A percentile compares a stretch with the other conserved stretches of the same genome.
Conservation (phyloP, 345 rosid species). For the Populus euphratica region DNA sequence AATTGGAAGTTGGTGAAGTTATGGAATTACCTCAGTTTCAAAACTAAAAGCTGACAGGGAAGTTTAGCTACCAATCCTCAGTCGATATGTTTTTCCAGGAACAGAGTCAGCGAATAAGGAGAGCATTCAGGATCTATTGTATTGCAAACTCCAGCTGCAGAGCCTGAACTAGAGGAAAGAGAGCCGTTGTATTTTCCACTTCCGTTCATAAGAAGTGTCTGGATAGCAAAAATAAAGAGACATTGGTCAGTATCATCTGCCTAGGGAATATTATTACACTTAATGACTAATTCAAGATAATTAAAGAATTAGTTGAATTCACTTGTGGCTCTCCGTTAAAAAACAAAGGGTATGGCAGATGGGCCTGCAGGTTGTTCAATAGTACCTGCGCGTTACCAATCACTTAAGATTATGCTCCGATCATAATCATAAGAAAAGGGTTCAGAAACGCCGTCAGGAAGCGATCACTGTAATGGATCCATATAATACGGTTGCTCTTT, state of each 20-base stretch:
- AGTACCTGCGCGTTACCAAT: conserved; percentile 70
- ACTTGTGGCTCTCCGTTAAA: conserved; percentile 85
- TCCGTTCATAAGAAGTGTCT: conserved; percentile 74
- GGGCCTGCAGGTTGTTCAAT: conserved; percentile 60
- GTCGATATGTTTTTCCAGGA: conserved; percentile 61
- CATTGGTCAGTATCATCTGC: background rate
- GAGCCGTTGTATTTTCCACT: conserved; percentile 63
- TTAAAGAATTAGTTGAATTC: background rate
- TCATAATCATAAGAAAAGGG: conserved; percentile 66
- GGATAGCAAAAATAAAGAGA: background rate
- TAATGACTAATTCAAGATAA: background rate
- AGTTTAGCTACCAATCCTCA: conserved; percentile 54
- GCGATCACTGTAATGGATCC: conserved; percentile 60
- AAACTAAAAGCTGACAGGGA: conserved; percentile 68
- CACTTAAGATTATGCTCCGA: conserved; percentile 54
- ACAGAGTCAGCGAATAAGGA: conserved; percentile 36
- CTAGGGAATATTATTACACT: background rate
- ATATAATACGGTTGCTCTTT: conserved; percentile 58
- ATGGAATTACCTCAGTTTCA: conserved; percentile 54
- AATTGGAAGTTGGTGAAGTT: conserved; percentile 10
- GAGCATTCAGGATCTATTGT: conserved; percentile 46
- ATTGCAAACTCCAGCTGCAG: conserved; percentile 34
- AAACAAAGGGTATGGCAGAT: conserved; percentile 48
- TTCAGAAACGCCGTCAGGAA: conserved; percentile 40
- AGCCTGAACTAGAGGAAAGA: conserved; percentile 17